Conservation (phyloP, 371 early-diverging fungal species). For the Batkoa obscura region DNA sequence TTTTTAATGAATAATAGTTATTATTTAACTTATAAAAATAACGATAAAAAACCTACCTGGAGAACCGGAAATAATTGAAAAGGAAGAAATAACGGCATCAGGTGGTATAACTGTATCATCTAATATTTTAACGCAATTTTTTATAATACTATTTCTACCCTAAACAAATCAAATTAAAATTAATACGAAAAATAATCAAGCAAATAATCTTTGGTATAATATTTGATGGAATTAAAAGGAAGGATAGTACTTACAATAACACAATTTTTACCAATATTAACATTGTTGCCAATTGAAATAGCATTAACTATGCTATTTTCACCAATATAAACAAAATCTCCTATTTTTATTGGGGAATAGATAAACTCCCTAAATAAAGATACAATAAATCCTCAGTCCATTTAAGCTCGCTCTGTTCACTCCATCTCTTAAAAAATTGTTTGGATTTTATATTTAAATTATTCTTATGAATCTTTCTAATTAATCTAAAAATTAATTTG, state of each 20-base stretch:
- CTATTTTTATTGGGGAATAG: background rate
- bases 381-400: background rate
- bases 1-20: background rate
- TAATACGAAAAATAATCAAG: too few species aligned
- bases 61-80: conserved; percentile 62
- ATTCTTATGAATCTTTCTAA: background rate
- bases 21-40: background rate
- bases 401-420: too few species aligned
- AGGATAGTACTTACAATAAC: background rate
- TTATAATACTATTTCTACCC: conserved; percentile 89
- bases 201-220: too few species aligned
- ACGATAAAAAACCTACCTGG: conserved; percentile 25
- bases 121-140: conserved; percentile 75
- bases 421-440: too few species aligned
- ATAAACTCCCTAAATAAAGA: background rate
- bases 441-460: background rate
- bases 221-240: too few species aligned
- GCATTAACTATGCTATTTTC: background rate
- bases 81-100: conserved; percentile 78
- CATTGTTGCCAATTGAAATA: background rate
- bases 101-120: conserved; percentile 85
- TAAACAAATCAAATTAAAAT: conserved; percentile 10
- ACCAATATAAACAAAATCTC: background rate
- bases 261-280: background rate
- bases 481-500: background rate